These are phyloP conservation scores for Xylaria castorea DNA, from an alignment of 495 filamentous ascomycete genomes.

Conservation along the genomic window DNA sequence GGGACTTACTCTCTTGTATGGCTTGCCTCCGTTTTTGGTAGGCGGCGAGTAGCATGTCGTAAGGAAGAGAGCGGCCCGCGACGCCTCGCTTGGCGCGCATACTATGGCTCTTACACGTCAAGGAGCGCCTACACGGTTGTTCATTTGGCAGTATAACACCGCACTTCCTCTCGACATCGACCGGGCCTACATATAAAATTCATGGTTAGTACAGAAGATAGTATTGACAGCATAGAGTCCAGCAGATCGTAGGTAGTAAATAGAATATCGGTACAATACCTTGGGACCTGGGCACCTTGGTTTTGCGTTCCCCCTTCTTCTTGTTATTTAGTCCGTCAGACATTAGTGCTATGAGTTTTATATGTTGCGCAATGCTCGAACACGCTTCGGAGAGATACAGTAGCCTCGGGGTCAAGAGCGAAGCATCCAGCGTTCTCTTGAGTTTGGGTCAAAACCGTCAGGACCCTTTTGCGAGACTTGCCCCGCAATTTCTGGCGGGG, in stretches of 20 bases:
- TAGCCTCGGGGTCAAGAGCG: neutral
- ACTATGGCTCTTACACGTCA: constrained; percentile 95
- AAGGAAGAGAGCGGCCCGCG: constrained; percentile 87
- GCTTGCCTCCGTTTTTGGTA: constrained; percentile 99
- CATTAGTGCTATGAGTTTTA: too few relatives aligned
- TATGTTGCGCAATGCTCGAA: too few relatives aligned
- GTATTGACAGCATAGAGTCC: neutral
- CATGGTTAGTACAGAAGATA: constrained; percentile 21
- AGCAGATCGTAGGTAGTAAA: neutral
- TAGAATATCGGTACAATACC: constrained; percentile 47
- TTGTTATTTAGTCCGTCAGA: too few relatives aligned
- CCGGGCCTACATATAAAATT: constrained; percentile 61
- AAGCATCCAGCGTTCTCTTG: neutral
- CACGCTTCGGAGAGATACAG: neutral
- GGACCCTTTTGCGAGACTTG: neutral
- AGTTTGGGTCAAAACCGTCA: neutral
- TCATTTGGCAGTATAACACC: constrained; percentile 85
- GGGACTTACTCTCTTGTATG: constrained; percentile 82
- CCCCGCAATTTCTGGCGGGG: constrained; percentile 1
- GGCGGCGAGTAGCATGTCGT: constrained; percentile 89
- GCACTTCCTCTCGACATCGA: constrained; percentile 97
- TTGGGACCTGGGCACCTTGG: constrained; percentile 86
- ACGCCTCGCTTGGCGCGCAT: constrained; percentile 97
- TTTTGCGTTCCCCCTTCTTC: constrained; percentile 94
- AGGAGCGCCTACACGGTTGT: constrained; percentile 84